These are phyloP conservation scores for Picea mariana DNA, from an alignment of 83 land plant genomes.

Conservation along the genomic window DNA sequence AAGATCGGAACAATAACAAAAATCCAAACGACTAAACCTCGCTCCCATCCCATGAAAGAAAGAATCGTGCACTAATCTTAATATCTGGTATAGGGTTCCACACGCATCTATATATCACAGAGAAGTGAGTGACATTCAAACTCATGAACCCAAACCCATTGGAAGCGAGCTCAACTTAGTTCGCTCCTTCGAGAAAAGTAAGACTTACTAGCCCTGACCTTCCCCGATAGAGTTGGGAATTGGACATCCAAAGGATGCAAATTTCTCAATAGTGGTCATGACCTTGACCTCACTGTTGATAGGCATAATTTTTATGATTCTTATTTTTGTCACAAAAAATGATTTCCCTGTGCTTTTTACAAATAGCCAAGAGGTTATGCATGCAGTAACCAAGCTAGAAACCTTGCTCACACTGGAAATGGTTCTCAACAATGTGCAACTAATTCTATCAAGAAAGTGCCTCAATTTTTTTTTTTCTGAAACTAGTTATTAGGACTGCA, in stretches of 20 bases:
- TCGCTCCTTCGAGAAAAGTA: no score
- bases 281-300: constrained; percentile 18
- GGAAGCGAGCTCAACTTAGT: no score
- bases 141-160: no score
- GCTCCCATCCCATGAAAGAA: no score
- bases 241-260: constrained; percentile 37
- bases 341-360: constrained; percentile 32
- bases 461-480: neutral
- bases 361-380: constrained; percentile 24
- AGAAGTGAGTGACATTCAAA: no score
- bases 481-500: neutral
- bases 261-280: constrained; percentile 38
- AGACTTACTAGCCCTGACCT: no score
- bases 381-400: constrained; percentile 28
- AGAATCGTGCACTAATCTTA: no score
- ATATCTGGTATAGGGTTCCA: no score
- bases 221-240: constrained; percentile 38
- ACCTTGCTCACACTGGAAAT: constrained; percentile 42
- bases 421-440: constrained; percentile 49
- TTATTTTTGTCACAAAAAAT: constrained; percentile 27
- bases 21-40: no score
- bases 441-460: constrained; percentile 43
- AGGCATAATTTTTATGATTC: constrained; percentile 13
- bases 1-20: no score
- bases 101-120: no score